Evolutionary conservation across 169 alveolate species (phyloP), one percentile per base, ranked within the genome.

Genomic region (Cardiosporidium cionae): DNA sequence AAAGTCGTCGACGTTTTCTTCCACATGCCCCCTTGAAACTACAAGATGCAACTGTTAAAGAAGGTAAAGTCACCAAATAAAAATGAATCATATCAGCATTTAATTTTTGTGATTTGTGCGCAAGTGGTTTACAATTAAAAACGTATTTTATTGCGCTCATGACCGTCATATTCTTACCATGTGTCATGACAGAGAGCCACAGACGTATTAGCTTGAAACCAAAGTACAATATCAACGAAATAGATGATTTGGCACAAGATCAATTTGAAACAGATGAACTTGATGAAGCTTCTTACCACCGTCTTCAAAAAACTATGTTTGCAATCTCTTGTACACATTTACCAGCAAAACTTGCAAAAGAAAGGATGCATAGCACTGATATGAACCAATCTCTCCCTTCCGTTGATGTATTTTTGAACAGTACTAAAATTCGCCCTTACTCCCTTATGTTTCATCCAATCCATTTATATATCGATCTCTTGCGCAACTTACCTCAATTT

Each of bases 401-500:
- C 1, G 73, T 80, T 6, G 89, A 84, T 27, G 32, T 84, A 28
- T 84, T 80, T 80, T 62, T 80, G 31, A 75, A 84, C 52, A 70
- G 75, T 27, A 66, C 82, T 35, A 84, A 84, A 64, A 68, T 77
- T 29, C 68, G 82, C 22, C 53, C 85, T 53, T 64, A 54, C 31
- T 80, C 67, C 25, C 84, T 86, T 3, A 52, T 67, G 34, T 74
- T 75, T 63, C 80, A 71, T 31, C 79, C 79, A 3, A 58, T 69
- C 52, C 70, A 66, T 58, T 36, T 72, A 65, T 69, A 74, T 63
- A 36, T 80, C 63, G 81, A 65, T 63, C 63, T 84, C 54, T 72
- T 84, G 66, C 74, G 70, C 32, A 70, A 79, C 7, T 65, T 84
- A 32, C 89, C 86, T 32, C 71, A 79, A 27, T 84, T 84, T 58